Evolutionary conservation across 441 rosid genomes (phyloP), one percentile per base, ranked within the genome.

Genomic region (Gossypium lobatum): DNA sequence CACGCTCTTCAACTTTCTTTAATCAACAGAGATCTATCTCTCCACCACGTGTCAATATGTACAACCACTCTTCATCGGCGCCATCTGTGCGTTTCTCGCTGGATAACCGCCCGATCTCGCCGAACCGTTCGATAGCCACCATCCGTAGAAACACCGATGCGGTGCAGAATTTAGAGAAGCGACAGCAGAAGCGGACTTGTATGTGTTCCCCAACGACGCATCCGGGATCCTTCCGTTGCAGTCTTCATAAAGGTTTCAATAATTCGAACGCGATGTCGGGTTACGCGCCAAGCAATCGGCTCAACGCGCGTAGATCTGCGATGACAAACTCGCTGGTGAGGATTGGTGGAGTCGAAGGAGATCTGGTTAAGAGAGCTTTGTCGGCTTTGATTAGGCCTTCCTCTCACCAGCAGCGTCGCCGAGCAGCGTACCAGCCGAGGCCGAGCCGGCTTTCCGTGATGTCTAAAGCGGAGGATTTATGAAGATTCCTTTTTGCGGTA

Each of bases 141-240:
- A 42, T 75, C 34, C 70, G 77, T 42, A 52, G 23, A 10, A 78
- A 65, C 73, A 81, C 45, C 73, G 63, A 65, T 60, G 76, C 61
- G 23, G 37, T 80, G 46, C 67, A 70, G 64, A 73, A 78, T 39
- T 16, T 71, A 25, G 82, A 70, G 8, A 45, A 59, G 25, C 65
- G 64, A 55, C 55, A 81, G 10, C 76, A 58, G 45, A 84, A 80
- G 81, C 61, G 79, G 60, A 73, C 84, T 20, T 86, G 89, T 57
- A 77, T 84, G 84, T 86, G 89, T 70, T 84, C 89, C 16, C 89
- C 89, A 0, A 86, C 89, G 25, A 60, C 64, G 13, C 89, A 86
- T 64, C 85, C 87, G 2, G 85, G 87, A 70, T 86, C 89, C 11
- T 86, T 86, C 75, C 83, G 89, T 18, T 86, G 89, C 48, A 77